Evolutionary conservation across 2,329 filamentous ascomycete genomes (phyloP), one percentile per base, ranked within the genome.

Genomic region (Botrytis sinoallii): DNA sequence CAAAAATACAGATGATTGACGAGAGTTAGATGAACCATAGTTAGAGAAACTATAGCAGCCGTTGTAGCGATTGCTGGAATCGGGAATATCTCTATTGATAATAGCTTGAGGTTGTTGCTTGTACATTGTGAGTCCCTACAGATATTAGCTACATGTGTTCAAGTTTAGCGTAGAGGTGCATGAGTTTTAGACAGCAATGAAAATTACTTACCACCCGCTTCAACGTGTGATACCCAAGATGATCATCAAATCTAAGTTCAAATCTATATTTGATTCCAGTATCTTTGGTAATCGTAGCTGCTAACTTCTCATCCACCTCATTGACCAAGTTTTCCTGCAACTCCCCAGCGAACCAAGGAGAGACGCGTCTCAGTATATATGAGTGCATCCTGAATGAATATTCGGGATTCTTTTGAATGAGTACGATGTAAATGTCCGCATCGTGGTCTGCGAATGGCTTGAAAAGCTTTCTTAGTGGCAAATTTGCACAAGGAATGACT

Each of bases 281-380:
- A 0, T 25, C 4, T 4, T 0, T 0, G 18, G 42, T 29, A 20
- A 69, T 3, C 3, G 0, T 0, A 10, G 59, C 44, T 32, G 38
- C 38, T n/a, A n/a, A 0, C 16, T 22, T 9, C 10, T 29, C 1
- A 40, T 52, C 20, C 16, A 57, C 3, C 48, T 72, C 71, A 18
- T 25, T 2, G 25, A 40, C 3, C 8, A 20, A 8, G 1, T 6
- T 1, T 14, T 4, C 9, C 4, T 38, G 29, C 12, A 44, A 44
- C 40, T n/a, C 2, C 2, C 12, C 5, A 22, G 0, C 4, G 20
- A 72, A 72, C 72, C 72, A 73, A 5, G 35, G 10, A 4, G 72
- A 73, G 32, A 38, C 59, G 64, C 52, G 44, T 12, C 14, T 29
- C 6, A 73, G 14, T 6, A 63, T 25, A 18, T 38, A 5, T 0